Conservation (phyloP, 2,329 filamentous ascomycete species). For the Aspergillus phoenicis region DNA sequence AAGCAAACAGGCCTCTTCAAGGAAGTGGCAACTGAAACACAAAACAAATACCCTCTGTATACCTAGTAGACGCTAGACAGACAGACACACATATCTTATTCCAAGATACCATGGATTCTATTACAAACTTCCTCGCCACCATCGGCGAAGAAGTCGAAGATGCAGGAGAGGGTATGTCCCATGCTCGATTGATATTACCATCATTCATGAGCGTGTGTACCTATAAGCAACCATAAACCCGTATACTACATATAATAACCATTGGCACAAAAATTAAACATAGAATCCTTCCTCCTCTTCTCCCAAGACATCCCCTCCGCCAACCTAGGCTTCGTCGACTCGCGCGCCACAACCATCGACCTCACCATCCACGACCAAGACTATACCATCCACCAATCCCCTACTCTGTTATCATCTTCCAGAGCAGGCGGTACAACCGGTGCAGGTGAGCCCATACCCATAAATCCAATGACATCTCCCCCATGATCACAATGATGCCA, state of each 20-base stretch:
- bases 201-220: neutral
- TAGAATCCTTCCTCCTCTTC: slow-evolving; percentile 89
- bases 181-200: neutral
- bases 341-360: slow-evolving; percentile 65
- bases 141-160: slow-evolving; percentile 58
- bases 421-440: slow-evolving; percentile 74
- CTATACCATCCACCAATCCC: slow-evolving; percentile 79
- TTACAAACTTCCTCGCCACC: slow-evolving; percentile 41
- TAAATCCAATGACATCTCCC: neutral
- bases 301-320: slow-evolving; percentile 72
- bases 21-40: neutral
- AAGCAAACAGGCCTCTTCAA: neutral
- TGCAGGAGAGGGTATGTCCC: slow-evolving; percentile 60
- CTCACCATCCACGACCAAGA: slow-evolving; percentile 70
- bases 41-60: neutral
- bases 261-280: neutral
- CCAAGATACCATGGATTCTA: slow-evolving; percentile 9
- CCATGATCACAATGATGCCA: no score
- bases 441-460: slow-evolving; percentile 54
- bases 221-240: neutral
- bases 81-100: neutral
- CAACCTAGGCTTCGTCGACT: slow-evolving; percentile 83
- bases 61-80: neutral
- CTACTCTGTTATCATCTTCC: slow-evolving; percentile 75
- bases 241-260: neutral